Evolutionary conservation across 2,329 filamentous ascomycete genomes (phyloP).

Genomic region (Aureobasidium mangrovei): DNA sequence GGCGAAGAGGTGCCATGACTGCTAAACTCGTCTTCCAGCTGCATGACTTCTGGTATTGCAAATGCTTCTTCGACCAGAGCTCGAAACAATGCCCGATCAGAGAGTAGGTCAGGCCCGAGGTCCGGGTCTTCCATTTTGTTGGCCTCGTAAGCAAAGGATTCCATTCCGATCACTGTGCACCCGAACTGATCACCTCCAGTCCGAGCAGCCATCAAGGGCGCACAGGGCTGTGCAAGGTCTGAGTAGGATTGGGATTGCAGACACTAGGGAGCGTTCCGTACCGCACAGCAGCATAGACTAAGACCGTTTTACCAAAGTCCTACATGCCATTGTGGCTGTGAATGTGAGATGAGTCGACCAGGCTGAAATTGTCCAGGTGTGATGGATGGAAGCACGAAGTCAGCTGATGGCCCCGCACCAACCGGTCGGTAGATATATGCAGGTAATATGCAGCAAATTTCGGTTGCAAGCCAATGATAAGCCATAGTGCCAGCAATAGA

Average conservation of each 20-base stretch:
- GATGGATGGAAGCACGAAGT: not conserved
- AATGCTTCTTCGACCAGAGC: conserved; percentile 4
- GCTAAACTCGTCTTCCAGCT: conserved; percentile 3
- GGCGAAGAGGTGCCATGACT: conserved; percentile 4
- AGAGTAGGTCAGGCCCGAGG: not conserved
- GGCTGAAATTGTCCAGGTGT: conserved; percentile 6
- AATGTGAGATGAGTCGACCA: conserved; percentile 1
- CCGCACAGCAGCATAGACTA: conserved; percentile 5
- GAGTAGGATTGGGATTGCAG: not conserved
- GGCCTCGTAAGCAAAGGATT: conserved; percentile 10
- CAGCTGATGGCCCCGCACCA: conserved; percentile 12
- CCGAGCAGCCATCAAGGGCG: not conserved
- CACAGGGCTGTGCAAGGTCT: conserved; percentile 5
- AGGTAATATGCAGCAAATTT: conserved; percentile 8
- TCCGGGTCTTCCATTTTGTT: conserved; percentile 11
- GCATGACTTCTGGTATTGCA: not conserved
- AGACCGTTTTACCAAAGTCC: not conserved
- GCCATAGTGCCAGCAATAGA: not conserved
- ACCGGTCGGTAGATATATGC: conserved; percentile 11
- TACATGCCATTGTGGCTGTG: conserved; percentile 8
- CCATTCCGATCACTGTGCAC: conserved; percentile 1
- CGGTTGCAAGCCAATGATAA: not conserved
- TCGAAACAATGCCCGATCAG: conserved; percentile 6
- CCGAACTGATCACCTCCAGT: not conserved
- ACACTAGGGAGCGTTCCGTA: conserved; percentile 11